phyloP scores from a whole-genome alignment of 1,284 basidiomycete genomes.

The Neotropicomus parvogracilis region DNA sequence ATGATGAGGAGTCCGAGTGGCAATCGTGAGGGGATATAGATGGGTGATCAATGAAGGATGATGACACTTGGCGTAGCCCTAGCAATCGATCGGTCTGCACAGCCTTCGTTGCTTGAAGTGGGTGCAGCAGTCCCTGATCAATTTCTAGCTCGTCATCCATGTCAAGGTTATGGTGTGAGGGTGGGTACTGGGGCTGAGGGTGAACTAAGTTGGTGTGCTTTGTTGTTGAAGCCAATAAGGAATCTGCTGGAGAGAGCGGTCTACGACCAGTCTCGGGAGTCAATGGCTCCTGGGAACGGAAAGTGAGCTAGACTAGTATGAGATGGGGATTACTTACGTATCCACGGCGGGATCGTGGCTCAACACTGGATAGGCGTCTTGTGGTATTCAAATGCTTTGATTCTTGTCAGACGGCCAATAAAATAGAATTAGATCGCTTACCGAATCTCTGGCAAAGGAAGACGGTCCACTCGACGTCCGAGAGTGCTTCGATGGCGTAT shows the following conservation, averaged over 20 bases:
- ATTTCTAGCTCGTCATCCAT: slow-evolving; percentile 42
- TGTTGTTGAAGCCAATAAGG: slow-evolving; percentile 40
- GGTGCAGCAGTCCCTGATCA: slow-evolving; percentile 33
- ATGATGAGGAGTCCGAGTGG: slow-evolving; percentile 66
- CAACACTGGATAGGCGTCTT: slow-evolving; percentile 34
- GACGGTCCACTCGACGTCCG: slow-evolving; percentile 42
- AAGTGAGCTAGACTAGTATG: slow-evolving; percentile 9
- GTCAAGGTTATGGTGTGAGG: slow-evolving; percentile 45
- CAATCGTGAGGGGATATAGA: slow-evolving; percentile 52
- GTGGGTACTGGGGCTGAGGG: slow-evolving; percentile 37
- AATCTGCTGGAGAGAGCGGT: slow-evolving; percentile 56
- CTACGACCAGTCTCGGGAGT: slow-evolving; percentile 58
- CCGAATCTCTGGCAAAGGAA: slow-evolving; percentile 37
- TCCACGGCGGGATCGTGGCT: slow-evolving; percentile 32
- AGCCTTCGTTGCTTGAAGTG: slow-evolving; percentile 53
- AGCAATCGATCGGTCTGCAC: slow-evolving; percentile 68
- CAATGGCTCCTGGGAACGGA: slow-evolving; percentile 46
- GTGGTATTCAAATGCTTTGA: slow-evolving; percentile 23
- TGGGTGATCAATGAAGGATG: slow-evolving; percentile 41
- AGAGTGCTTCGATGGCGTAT: slow-evolving; percentile 41
- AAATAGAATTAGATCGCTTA: slow-evolving; percentile 20
- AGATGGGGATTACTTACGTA: slow-evolving; percentile 39
- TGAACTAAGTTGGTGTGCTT: slow-evolving; percentile 42
- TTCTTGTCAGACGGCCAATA: slow-evolving; percentile 10
- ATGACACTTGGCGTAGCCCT: slow-evolving; percentile 29